phyloP scores from a whole-genome alignment of 1,139 yeast genomes.

The Lodderomyces theae region DNA sequence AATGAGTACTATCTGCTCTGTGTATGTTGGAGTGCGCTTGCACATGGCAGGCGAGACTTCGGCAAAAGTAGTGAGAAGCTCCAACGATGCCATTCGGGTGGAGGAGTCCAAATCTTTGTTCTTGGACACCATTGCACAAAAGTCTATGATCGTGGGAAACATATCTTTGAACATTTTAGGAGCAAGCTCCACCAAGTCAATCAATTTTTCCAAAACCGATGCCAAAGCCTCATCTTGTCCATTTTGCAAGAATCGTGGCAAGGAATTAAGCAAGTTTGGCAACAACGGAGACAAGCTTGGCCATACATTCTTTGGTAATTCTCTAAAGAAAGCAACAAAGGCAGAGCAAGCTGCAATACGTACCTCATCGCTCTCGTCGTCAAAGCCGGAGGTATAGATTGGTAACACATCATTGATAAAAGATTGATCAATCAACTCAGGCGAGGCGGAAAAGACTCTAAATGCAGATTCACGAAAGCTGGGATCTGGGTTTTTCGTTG shows the following conservation, averaged over 20 bases:
- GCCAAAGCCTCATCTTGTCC: slow-evolving; percentile 82
- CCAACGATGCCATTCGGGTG: slow-evolving; percentile 84
- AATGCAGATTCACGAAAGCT: slow-evolving; percentile 86
- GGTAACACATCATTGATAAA: slow-evolving; percentile 60
- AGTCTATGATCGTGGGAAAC: slow-evolving; percentile 83
- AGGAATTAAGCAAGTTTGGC: slow-evolving; percentile 79
- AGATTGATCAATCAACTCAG: slow-evolving; percentile 66
- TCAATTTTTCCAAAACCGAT: slow-evolving; percentile 81
- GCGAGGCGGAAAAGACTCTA: slow-evolving; percentile 82
- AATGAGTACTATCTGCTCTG: slow-evolving; percentile 67
- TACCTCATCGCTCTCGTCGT: slow-evolving; percentile 75
- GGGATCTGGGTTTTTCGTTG: slow-evolving; percentile 60
- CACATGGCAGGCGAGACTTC: slow-evolving; percentile 97
- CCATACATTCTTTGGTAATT: slow-evolving; percentile 78
- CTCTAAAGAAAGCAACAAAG: slow-evolving; percentile 84
- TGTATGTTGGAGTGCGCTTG: slow-evolving; percentile 70
- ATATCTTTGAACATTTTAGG: slow-evolving; percentile 91
- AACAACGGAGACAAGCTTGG: slow-evolving; percentile 69
- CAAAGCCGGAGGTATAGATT: slow-evolving; percentile 75
- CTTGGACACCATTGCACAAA: slow-evolving; percentile 77
- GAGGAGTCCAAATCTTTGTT: slow-evolving; percentile 74
- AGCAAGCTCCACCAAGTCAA: slow-evolving; percentile 88
- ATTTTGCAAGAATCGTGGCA: slow-evolving; percentile 77
- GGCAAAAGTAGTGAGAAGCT: slow-evolving; percentile 82
- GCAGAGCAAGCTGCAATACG: slow-evolving; percentile 91